Conservation (phyloP, 306 rosid species). For the Dryas alaskensis region DNA sequence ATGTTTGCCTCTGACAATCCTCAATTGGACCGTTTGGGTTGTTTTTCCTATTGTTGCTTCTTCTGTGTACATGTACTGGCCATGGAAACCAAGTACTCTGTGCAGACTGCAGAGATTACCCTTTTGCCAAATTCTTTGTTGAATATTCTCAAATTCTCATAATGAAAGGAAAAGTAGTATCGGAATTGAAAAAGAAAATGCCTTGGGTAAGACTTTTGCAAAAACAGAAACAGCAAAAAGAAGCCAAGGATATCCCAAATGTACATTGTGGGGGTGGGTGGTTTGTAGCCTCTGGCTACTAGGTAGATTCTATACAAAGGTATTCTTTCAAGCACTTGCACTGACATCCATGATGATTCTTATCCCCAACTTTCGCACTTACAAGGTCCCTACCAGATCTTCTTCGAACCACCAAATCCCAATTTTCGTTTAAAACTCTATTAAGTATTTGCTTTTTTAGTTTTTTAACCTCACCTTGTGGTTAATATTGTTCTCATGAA, state of each 20-base stretch:
- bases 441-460: too few species aligned
- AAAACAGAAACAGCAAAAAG: slow-evolving; percentile 2
- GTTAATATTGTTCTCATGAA: neutral
- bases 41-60: neutral
- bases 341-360: slow-evolving; percentile 40
- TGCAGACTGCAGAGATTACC: neutral
- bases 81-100: neutral
- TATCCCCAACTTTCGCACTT: neutral
- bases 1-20: neutral
- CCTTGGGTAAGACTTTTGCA: neutral
- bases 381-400: slow-evolving; percentile 29
- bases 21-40: neutral
- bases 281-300: neutral
- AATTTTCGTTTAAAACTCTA: neutral
- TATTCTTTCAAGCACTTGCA: slow-evolving; percentile 29
- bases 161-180: neutral
- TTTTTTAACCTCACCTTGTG: neutral
- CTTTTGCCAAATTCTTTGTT: neutral
- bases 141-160: neutral
- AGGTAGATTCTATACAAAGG: slow-evolving; percentile 11
- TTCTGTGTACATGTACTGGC: neutral
- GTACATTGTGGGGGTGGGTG: neutral
- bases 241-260: slow-evolving; percentile 24
- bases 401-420: slow-evolving; percentile 27
- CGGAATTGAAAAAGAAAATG: neutral